A percentile compares a stretch with the other conserved stretches of the same genome.
These are phyloP conservation scores for Begonia masoniana DNA, from an alignment of 306 rosid species.

Conservation along the genomic window DNA sequence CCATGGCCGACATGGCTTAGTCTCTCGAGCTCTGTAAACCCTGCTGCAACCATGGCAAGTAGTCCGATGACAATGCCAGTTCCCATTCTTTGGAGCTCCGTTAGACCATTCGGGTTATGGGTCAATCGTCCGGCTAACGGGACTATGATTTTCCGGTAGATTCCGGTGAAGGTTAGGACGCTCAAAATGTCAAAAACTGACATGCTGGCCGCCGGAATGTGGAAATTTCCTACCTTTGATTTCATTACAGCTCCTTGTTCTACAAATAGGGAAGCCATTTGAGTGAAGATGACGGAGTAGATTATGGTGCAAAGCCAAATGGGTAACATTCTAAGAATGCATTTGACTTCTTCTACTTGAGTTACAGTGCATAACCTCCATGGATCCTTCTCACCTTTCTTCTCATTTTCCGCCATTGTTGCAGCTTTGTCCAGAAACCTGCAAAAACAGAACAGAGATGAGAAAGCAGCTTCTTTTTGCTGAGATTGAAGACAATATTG, in stretches of 20 bases:
- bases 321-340: conserved; percentile 53
- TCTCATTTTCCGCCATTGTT: conserved; percentile 15
- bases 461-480: no score
- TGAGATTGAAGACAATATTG: background rate
- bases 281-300: conserved; percentile 69
- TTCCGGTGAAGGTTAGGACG: conserved; percentile 36
- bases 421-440: conserved; percentile 31
- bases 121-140: conserved; percentile 35
- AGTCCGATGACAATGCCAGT: conserved; percentile 49
- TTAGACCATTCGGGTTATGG: conserved; percentile 27
- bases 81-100: conserved; percentile 67
- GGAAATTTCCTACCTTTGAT: conserved; percentile 25
- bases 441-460: background rate
- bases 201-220: conserved; percentile 73
- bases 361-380: conserved; percentile 60
- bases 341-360: conserved; percentile 77
- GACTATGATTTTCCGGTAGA: conserved; percentile 33
- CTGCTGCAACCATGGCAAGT: conserved; percentile 54
- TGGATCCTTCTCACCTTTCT: conserved; percentile 9
- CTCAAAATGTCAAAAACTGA: conserved; percentile 53
- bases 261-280: conserved; percentile 70
- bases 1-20: conserved; percentile 24
- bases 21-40: conserved; percentile 39
- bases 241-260: conserved; percentile 72
- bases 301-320: conserved; percentile 70